Evolutionary conservation across 2,329 filamentous ascomycete species (phyloP), one percentile per base, ranked within the genome.

Genomic region (Arachnomyces sp.): DNA sequence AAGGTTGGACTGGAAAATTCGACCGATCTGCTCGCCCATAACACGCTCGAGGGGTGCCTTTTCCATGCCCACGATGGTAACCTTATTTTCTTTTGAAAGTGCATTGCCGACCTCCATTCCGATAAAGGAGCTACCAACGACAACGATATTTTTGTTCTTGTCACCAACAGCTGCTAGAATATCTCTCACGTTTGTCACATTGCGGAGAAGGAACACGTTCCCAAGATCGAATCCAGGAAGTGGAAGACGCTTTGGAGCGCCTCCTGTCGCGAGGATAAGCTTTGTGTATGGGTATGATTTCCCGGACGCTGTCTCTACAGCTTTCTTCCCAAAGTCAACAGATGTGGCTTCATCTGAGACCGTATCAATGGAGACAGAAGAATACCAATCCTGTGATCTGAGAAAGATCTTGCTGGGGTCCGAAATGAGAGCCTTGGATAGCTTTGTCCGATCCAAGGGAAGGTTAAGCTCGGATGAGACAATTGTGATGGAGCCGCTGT

Each of bases 61-160:
- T 57, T 95, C 88, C 84, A 89, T 90, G 29, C 92, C 92, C 15
- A 98, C 72, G 31, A 96, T 79, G 6, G 84, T 84, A 12, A 98
- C 88, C 7, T 81, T 68, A 60, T 98, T 94, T 53, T 84, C 83
- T 52, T 83, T 84, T 33, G 84, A 81, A 0, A 93, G 68, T 39
- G 70, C 82, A 48, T 89, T 92, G 45, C 85, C 90, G n/a, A 93
- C 78, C 64, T 98, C 92, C 85, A 98, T 93, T 31, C 92, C 92
- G 56, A 98, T 98, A 64, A 98, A 98, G 1, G 87, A 94, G 44
- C 84, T 90, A 31, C 92, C 92, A 39, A 98, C 73, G 11, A 98
- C 74, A 34, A 95, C 87, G 50, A 98, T 80, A 63, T 95, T 95
- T 74, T 95, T 95, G 57, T 85, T 83, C 32, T 86, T 78, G 21